These are phyloP conservation scores for Pluteus cervinus DNA, from an alignment of 768 basidiomycete species.

Conservation along the genomic window DNA sequence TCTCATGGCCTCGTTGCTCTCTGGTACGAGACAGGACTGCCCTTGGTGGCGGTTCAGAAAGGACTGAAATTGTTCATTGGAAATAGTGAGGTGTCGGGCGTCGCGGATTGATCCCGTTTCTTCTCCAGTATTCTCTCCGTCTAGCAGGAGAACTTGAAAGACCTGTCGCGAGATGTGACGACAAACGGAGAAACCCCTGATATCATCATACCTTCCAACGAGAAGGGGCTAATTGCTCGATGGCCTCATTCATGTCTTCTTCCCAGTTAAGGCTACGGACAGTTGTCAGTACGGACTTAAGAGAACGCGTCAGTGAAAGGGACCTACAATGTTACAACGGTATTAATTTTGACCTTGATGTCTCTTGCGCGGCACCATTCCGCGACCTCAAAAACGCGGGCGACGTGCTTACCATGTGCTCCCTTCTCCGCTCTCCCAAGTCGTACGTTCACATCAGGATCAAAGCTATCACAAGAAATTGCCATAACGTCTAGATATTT, in stretches of 20 bases:
- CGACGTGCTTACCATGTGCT: slow-evolving; percentile 21
- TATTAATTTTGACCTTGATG: slow-evolving; percentile 32
- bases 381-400: slow-evolving; percentile 26
- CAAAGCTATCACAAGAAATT: slow-evolving; percentile 37
- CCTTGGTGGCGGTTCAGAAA: slow-evolving; percentile 24
- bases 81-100: slow-evolving; percentile 24
- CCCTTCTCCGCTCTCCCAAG: slow-evolving; percentile 27
- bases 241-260: slow-evolving; percentile 33
- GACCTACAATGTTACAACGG: too few relatives aligned
- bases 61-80: slow-evolving; percentile 23
- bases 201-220: slow-evolving; percentile 30
- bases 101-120: slow-evolving; percentile 7
- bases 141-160: slow-evolving; percentile 18
- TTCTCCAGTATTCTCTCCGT: slow-evolving; percentile 15
- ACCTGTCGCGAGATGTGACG: slow-evolving; percentile 8
- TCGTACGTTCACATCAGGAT: slow-evolving; percentile 25
- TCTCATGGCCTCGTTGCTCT: slow-evolving; percentile 31
- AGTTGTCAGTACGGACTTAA: too few relatives aligned
- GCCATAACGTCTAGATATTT: slow-evolving; percentile 35
- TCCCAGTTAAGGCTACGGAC: slow-evolving; percentile 33
- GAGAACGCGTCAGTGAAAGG: too few relatives aligned
- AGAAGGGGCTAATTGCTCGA: slow-evolving; percentile 23
- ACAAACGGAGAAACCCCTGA: not conserved
- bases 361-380: slow-evolving; percentile 27
- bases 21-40: slow-evolving; percentile 24